Conservation (phyloP, 208 protist genomes). For the Leishmania turanica region DNA sequence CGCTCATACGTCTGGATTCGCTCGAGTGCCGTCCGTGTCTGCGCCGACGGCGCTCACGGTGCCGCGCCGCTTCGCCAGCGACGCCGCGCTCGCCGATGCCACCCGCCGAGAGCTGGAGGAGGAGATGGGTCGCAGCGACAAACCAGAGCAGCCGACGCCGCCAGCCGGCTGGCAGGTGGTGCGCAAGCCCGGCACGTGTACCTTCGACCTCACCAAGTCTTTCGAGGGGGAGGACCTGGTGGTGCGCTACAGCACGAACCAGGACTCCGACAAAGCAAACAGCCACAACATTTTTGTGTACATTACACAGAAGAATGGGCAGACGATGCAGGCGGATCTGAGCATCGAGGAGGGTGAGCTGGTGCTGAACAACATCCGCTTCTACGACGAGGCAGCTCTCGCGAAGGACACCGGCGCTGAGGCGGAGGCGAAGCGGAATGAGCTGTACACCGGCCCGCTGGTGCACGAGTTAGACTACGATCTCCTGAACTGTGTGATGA, state of each 20-base stretch:
- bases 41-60: constrained; percentile 10
- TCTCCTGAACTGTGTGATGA: constrained; percentile 75
- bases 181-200: constrained; percentile 63
- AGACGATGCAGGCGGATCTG: constrained; percentile 71
- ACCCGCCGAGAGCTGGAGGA: constrained; percentile 81
- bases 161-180: constrained; percentile 76
- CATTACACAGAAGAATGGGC: constrained; percentile 49
- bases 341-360: constrained; percentile 84
- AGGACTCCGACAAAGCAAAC: constrained; percentile 50
- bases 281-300: constrained; percentile 68
- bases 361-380: constrained; percentile 77
- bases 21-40: not conserved
- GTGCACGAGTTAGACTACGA: constrained; percentile 79
- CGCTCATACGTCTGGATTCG: not conserved
- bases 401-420: constrained; percentile 66
- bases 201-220: constrained; percentile 67
- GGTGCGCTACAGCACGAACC: constrained; percentile 66
- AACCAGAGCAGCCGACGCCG: constrained; percentile 70
- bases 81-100: constrained; percentile 56
- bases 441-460: constrained; percentile 79
- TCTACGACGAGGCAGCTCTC: constrained; percentile 59
- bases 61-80: constrained; percentile 58
- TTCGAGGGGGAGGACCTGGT: constrained; percentile 84
- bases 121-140: constrained; percentile 74
- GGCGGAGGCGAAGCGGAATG: constrained; percentile 41